phyloP scores from a whole-genome alignment of 2,329 filamentous ascomycete genomes.

The Rhytidhysteron rufulum region DNA sequence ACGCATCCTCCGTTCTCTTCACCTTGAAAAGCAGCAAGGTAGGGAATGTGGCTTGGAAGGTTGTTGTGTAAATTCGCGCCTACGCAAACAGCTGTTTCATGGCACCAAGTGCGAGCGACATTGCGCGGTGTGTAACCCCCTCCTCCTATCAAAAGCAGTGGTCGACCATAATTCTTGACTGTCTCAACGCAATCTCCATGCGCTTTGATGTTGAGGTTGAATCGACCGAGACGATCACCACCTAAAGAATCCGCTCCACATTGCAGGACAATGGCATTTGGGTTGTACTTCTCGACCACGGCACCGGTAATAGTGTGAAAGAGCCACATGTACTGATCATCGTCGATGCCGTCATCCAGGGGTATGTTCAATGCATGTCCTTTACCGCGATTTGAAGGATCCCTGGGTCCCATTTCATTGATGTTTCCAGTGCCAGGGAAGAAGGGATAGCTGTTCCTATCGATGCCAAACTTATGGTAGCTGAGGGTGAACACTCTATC shows the following conservation, averaged over 20 bases:
- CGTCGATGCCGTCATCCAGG: conserved; percentile 84
- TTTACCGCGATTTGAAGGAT: conserved; percentile 79
- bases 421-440: conserved; percentile 90
- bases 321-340: conserved; percentile 80
- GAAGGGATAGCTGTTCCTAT: conserved; percentile 54
- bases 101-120: conserved; percentile 93
- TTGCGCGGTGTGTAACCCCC: conserved; percentile 96
- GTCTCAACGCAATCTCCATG: conserved; percentile 89
- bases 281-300: conserved; percentile 79
- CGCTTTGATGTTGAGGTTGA: conserved; percentile 93
- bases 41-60: conserved; percentile 77
- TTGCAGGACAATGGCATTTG: conserved; percentile 86
- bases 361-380: conserved; percentile 90
- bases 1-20: conserved; percentile 67
- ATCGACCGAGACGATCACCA: conserved; percentile 87
- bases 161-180: conserved; percentile 75
- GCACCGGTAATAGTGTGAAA: conserved; percentile 78
- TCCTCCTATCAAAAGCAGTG: conserved; percentile 86
- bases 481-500: conserved; percentile 89
- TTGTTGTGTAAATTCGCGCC: conserved; percentile 66
- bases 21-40: conserved; percentile 77
- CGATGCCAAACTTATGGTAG: conserved; percentile 92
- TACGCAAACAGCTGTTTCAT: conserved; percentile 90
- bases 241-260: conserved; percentile 94
- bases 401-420: conserved; percentile 77